A percentile compares a stretch with the other conserved stretches of the same genome.
phyloP scores from a whole-genome alignment of 371 early-diverging fungal genomes.

The Syncephalastrum contaminatum region DNA sequence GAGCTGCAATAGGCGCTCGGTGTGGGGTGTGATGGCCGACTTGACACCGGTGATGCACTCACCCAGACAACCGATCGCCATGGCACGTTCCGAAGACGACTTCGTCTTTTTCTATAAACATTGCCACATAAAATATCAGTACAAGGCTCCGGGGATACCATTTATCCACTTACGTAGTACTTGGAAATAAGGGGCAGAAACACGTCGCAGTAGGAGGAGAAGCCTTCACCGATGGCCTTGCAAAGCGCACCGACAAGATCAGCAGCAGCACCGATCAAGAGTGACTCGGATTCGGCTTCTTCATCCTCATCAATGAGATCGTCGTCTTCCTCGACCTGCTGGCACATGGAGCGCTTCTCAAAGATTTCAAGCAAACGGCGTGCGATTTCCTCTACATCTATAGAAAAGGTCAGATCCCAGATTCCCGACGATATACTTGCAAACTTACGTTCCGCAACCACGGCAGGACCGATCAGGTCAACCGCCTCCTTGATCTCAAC shows the following conservation, averaged over 20 bases:
- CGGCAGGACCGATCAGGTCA: constrained; percentile 75
- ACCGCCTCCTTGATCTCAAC: constrained; percentile 70
- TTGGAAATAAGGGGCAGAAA: constrained; percentile 82
- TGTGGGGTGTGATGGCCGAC: constrained; percentile 72
- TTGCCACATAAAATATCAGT: constrained; percentile 2
- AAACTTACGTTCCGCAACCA: constrained; percentile 69
- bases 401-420: not conserved
- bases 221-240: constrained; percentile 70
- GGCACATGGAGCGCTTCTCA: constrained; percentile 80
- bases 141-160: not conserved
- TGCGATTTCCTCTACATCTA: constrained; percentile 59
- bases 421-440: no score
- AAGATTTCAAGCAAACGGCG: constrained; percentile 67
- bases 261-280: constrained; percentile 77
- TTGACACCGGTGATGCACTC: constrained; percentile 81
- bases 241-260: constrained; percentile 84
- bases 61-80: constrained; percentile 87
- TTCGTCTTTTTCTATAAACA: constrained; percentile 57
- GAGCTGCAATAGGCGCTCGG: constrained; percentile 63
- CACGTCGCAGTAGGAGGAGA: constrained; percentile 68
- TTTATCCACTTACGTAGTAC: constrained; percentile 57
- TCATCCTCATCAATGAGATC: constrained; percentile 76
- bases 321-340: constrained; percentile 76
- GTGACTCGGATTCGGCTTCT: constrained; percentile 80
- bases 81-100: constrained; percentile 77